A percentile compares a stretch with the other conserved stretches of the same genome.
Evolutionary conservation across 1,284 basidiomycete species (phyloP).

Genomic region (Apiotrichum brassicae): DNA sequence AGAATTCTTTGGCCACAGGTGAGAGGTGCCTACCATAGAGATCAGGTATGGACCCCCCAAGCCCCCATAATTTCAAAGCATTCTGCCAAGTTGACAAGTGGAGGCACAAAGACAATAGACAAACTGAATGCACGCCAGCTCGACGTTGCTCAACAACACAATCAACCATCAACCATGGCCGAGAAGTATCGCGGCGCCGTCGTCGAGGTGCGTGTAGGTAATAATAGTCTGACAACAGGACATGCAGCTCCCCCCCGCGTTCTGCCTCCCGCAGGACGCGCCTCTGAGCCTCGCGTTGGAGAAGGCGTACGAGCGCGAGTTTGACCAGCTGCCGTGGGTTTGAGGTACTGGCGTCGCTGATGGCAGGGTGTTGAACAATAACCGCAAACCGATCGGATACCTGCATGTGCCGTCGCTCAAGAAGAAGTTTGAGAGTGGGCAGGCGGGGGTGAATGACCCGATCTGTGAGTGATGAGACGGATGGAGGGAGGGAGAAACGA

Average conservation of each 20-base stretch:
- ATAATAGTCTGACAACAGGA: slow-evolving; percentile 52
- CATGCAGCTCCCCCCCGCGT: slow-evolving; percentile 79
- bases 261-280: slow-evolving; percentile 67
- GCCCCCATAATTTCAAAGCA: no score
- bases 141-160: no score
- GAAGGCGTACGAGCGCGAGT: slow-evolving; percentile 80
- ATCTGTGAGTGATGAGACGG: slow-evolving; percentile 51
- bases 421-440: slow-evolving; percentile 64
- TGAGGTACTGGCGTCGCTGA: background rate
- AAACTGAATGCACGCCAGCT: no score
- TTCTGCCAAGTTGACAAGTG: no score
- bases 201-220: slow-evolving; percentile 51
- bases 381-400: slow-evolving; percentile 71
- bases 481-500: no score
- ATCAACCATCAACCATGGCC: no score
- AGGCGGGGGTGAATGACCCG: slow-evolving; percentile 53
- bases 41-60: no score
- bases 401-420: slow-evolving; percentile 69
- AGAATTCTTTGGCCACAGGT: no score
- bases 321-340: slow-evolving; percentile 77
- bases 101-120: no score
- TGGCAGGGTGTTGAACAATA: slow-evolving; percentile 63
- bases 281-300: slow-evolving; percentile 68
- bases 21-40: no score
- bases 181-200: slow-evolving; percentile 71